phyloP scores from a whole-genome alignment of 306 rosid species.

The Trichosanthes truncata region DNA sequence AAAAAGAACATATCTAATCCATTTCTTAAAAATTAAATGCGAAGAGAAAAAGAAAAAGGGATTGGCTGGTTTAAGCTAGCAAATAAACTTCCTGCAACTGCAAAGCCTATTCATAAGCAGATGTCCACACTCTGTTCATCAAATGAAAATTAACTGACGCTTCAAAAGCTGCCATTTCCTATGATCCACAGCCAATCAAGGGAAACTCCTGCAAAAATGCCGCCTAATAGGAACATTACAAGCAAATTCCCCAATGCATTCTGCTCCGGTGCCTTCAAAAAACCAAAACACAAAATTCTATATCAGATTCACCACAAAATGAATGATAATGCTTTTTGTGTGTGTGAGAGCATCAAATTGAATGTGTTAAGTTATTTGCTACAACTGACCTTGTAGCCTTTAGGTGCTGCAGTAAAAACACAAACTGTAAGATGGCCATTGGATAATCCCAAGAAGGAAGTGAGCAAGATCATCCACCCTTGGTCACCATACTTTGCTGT shows the following conservation, averaged over 20 bases:
- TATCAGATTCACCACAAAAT: constrained; percentile 1
- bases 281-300: neutral
- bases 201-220: constrained; percentile 55
- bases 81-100: neutral
- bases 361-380: neutral
- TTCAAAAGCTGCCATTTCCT: constrained; percentile 34
- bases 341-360: neutral
- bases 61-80: neutral
- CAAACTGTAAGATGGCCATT: constrained; percentile 81
- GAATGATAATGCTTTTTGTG: neutral
- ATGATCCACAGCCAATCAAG: constrained; percentile 87
- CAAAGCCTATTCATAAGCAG: neutral
- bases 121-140: neutral
- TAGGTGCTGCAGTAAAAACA: constrained; percentile 64
- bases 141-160: neutral
- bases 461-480: constrained; percentile 78
- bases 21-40: neutral
- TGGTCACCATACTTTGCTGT: constrained; percentile 75
- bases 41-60: neutral
- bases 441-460: constrained; percentile 56
- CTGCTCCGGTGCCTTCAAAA: constrained; percentile 79
- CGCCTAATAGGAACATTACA: constrained; percentile 42
- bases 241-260: constrained; percentile 85
- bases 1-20: neutral
- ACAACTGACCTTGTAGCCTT: constrained; percentile 51